Base-by-base conservation (phyloP, 768 basidiomycete genomes). In the Boletus speciosus region DNA sequence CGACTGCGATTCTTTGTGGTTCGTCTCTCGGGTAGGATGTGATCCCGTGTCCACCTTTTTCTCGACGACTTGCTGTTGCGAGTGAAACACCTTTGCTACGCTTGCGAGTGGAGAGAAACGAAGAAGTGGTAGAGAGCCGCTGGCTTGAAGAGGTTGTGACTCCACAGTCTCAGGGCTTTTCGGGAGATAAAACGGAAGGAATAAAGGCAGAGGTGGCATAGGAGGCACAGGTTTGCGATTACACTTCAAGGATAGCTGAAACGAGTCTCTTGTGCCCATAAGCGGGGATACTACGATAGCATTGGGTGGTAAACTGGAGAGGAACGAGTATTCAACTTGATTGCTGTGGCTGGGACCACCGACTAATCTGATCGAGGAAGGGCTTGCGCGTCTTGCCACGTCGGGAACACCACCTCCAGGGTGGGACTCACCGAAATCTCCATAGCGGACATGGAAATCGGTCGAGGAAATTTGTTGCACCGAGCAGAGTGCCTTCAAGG, bases 361-460 rank as follows among this genome's bases (percentile, higher is more conserved):
- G 41, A 72, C 61, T 11, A 71, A 27, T 45, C 70, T 47, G 45
- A 71, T 56, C 27, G 69, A 71, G 5, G 35, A 62, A 12, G 57
- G 58, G 32, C 62, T 68, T 0, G 46, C 48, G 5, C 58, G 59
- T 47, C 59, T 51, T 19, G 49, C 14, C 9, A 32, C 23, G 15
- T 16, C 31, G 42, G 41, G 32, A 12, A 43, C 25, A 27, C 42
- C 23, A 7, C 5, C 44, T 4, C 49, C 35, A 12, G 43, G 43
- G 3, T n/a, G 19, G 3, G 35, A 41, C 36, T 59, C 57, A 7
- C 59, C 58, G 12, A 57, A 56, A 15, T 55, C 49, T 14, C 54
- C 42, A 12, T 42, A 57, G 19, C 32, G 21, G 4, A 4, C 3
- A 37, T 23, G 47, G 9, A 3, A 3, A 16, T 23, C 4, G n/a